A percentile compares a stretch with the other conserved stretches of the same genome.
These are phyloP conservation scores for Coccomyxa subellipsoidea DNA, from an alignment of 163 green algal genomes.

Conservation along the genomic window DNA sequence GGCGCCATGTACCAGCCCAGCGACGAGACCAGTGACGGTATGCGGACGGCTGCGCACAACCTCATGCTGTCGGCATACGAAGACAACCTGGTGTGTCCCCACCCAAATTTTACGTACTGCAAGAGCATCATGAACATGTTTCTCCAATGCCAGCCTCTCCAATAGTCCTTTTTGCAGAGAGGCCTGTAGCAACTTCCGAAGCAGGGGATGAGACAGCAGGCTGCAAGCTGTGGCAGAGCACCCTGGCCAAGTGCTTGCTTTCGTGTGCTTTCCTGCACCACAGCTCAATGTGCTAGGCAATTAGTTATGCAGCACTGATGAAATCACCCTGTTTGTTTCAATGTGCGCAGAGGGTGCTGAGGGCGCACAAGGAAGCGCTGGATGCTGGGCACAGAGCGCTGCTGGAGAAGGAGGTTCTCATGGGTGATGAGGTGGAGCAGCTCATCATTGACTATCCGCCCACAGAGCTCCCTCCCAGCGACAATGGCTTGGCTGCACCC, in stretches of 20 bases:
- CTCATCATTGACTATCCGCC: constrained; percentile 18
- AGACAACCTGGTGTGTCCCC: constrained; percentile 23
- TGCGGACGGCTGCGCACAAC: constrained; percentile 10
- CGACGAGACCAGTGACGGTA: constrained; percentile 33
- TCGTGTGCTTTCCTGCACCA: neutral
- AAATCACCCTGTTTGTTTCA: too few species aligned
- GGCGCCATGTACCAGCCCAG: constrained; percentile 41
- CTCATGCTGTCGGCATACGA: constrained; percentile 39
- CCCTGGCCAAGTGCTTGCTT: too few species aligned
- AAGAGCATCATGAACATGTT: neutral
- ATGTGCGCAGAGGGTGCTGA: constrained; percentile 28
- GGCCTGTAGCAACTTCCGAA: too few species aligned
- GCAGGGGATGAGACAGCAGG: too few species aligned
- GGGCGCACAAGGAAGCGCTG: constrained; percentile 24
- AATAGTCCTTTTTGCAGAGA: neutral
- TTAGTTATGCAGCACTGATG: too few species aligned
- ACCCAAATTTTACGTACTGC: neutral
- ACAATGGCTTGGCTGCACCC: neutral
- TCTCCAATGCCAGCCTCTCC: neutral
- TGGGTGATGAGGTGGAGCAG: constrained; percentile 30
- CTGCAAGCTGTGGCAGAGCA: too few species aligned
- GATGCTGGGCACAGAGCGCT: constrained; percentile 22
- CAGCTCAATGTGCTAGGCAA: neutral
- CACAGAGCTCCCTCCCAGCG: neutral
- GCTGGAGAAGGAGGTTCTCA: constrained; percentile 36